These are phyloP conservation scores for Ramaria sp. DNA, from an alignment of 768 basidiomycete genomes.

Conservation along the genomic window DNA sequence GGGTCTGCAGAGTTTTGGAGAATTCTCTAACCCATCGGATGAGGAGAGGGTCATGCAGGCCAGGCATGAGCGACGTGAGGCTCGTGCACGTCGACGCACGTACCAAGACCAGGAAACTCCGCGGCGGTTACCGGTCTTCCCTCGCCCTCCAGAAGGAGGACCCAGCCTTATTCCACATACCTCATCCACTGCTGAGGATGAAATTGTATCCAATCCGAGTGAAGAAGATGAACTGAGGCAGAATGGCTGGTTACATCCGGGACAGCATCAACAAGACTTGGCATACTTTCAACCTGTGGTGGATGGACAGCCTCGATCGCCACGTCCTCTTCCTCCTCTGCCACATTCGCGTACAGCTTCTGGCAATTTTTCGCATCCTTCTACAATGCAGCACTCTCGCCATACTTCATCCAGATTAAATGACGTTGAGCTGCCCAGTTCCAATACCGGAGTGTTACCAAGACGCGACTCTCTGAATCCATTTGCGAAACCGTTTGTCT, in stretches of 20 bases:
- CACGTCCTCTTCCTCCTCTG: constrained; percentile 44
- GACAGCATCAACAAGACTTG: constrained; percentile 1
- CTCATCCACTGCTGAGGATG: constrained; percentile 30
- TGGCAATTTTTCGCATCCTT: constrained; percentile 37
- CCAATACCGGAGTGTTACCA: constrained; percentile 12
- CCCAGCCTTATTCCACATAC: background rate
- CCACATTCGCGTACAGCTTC: constrained; percentile 61
- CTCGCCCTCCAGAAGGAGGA: constrained; percentile 48
- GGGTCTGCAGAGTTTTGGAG: constrained; percentile 58
- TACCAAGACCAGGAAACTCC: constrained; percentile 48
- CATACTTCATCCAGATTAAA: constrained; percentile 13
- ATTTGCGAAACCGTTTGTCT: constrained; percentile 75
- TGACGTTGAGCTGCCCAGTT: constrained; percentile 11
- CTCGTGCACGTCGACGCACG: constrained; percentile 26
- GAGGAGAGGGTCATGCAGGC: constrained; percentile 71
- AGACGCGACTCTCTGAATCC: constrained; percentile 47
- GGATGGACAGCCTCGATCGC: constrained; percentile 8
- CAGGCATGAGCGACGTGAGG: constrained; percentile 52
- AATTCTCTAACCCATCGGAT: constrained; percentile 87
- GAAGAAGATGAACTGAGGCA: constrained; percentile 40
- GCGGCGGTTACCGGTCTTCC: constrained; percentile 69
- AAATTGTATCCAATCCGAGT: constrained; percentile 79
- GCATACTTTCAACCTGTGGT: background rate
- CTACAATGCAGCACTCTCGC: constrained; percentile 11
- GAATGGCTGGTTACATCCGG: background rate